Base-by-base conservation (phyloP, 768 basidiomycete species). In the Lactarius pseudohatsudake region DNA sequence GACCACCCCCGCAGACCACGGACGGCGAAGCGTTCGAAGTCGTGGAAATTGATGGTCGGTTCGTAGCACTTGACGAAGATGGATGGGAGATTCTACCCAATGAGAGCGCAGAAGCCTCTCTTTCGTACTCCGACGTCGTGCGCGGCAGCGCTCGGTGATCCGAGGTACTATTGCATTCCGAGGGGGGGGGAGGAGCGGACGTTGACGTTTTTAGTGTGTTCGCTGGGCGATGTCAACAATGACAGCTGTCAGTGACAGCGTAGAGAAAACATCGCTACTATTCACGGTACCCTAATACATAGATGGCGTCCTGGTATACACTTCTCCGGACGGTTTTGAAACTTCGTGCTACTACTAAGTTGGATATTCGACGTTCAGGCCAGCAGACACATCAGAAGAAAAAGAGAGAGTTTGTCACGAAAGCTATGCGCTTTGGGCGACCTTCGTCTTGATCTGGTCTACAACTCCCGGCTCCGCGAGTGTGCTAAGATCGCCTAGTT, bases 401-500 rank as follows among this genome's bases (percentile, higher is more conserved):
- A 38, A 26, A 26, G 57, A 34, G 13, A 26, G 36, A 38, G 11
- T 6, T 40, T 9, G 32, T 57, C 32, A 36, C 20, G 36, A 28
- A 10, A 3, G 10, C 41, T 54, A 58, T n/a, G 30, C 57, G 41
- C 64, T 64, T 36, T 53, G 28, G 38, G 86, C 86, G 57, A 94
- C 90, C 79, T 89, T 92, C 72, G 79, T 74, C 82, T 92, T 93
- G 79, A 96, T 94, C 54, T 82, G 76, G 57, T 97, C 95, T 26
- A 98, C 92, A 56, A 96, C 81, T 8, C 78, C 76, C 4, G 96
- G 96, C 70, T 98, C 95, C 3, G 94, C 96, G 57, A 96, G 82
- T 8, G 96, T 98, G 70, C 90, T 92, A 43, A 98, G 84, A 78
- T 98, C 96, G 58, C 96, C 96, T 50, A 98, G 86, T 77, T 97